Percentiles rank a stretch among this genome's conserved stretches.
phyloP scores from a whole-genome alignment of 768 basidiomycete species.

The Nevesoporus exiguus region DNA sequence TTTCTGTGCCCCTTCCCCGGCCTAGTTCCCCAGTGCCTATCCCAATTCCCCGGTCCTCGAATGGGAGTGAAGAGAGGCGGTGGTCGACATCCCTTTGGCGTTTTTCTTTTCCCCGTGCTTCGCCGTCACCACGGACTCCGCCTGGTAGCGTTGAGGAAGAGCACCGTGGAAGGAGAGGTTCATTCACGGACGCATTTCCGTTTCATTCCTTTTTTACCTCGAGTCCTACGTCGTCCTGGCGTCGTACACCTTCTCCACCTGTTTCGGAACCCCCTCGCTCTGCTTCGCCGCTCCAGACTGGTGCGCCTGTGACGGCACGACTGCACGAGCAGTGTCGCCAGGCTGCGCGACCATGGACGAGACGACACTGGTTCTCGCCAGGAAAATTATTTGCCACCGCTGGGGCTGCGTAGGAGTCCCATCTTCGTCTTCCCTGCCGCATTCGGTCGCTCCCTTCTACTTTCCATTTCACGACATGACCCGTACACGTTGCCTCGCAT shows the following conservation, averaged over 20 bases:
- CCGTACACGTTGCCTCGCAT: slow-evolving; percentile 7
- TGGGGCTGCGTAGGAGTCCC: slow-evolving; percentile 32
- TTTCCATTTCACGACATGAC: slow-evolving; percentile 1
- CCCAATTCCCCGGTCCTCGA: slow-evolving; percentile 27
- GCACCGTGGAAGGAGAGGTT: slow-evolving; percentile 29
- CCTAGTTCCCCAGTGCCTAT: slow-evolving; percentile 31
- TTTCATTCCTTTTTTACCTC: slow-evolving; percentile 37
- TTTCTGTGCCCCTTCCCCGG: slow-evolving; percentile 19
- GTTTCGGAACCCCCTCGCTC: slow-evolving; percentile 30
- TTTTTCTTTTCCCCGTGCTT: slow-evolving; percentile 33
- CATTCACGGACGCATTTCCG: slow-evolving; percentile 44
- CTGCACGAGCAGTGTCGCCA: slow-evolving; percentile 34
- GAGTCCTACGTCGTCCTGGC: slow-evolving; percentile 32
- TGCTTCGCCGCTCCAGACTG: slow-evolving; percentile 24
- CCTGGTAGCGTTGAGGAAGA: slow-evolving; percentile 21
- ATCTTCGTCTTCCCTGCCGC: slow-evolving; percentile 5
- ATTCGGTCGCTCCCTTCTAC: not conserved
- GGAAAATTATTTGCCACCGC: slow-evolving; percentile 48
- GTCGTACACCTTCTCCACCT: slow-evolving; percentile 41
- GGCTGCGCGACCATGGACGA: slow-evolving; percentile 36
- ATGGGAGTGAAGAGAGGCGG: slow-evolving; percentile 31
- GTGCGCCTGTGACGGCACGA: slow-evolving; percentile 19
- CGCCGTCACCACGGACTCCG: slow-evolving; percentile 28
- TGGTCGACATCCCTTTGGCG: slow-evolving; percentile 36
- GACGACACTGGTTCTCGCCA: slow-evolving; percentile 54